Conservation (phyloP, 2,329 filamentous ascomycete species). For the Aspergillus fijiensis region DNA sequence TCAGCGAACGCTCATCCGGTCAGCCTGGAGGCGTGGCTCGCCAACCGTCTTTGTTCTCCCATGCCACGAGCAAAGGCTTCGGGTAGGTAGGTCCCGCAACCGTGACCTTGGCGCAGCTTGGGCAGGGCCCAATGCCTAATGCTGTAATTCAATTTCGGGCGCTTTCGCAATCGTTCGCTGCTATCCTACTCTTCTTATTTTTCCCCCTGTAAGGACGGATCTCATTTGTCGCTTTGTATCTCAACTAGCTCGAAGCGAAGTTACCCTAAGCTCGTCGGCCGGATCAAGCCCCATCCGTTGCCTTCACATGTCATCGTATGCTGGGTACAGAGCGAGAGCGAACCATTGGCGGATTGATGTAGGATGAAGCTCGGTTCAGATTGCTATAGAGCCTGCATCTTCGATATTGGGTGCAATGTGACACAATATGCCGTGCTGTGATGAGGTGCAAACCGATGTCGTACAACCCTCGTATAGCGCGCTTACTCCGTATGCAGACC, state of each 20-base stretch:
- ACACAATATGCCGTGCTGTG: not conserved
- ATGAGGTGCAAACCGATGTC: conserved; percentile 1
- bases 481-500: not conserved
- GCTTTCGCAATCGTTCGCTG: not conserved
- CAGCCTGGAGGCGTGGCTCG: too few relatives aligned
- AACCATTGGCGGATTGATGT: not conserved
- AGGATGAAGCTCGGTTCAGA: not conserved
- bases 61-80: not conserved
- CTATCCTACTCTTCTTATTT: not conserved
- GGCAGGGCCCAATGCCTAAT: not conserved
- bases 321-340: not conserved
- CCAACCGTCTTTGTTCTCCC: not conserved
- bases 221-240: not conserved
- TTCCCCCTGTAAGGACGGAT: not conserved
- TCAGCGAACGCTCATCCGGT: not conserved
- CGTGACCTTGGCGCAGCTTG: not conserved
- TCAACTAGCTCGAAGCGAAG: not conserved
- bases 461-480: not conserved
- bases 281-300: not conserved
- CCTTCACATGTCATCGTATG: not conserved
- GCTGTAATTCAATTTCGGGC: not conserved
- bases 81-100: not conserved
- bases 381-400: not conserved
- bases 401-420: not conserved
- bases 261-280: not conserved